phyloP scores from a whole-genome alignment of 2,329 filamentous ascomycete species.

The Plenodomus tracheiphilus region DNA sequence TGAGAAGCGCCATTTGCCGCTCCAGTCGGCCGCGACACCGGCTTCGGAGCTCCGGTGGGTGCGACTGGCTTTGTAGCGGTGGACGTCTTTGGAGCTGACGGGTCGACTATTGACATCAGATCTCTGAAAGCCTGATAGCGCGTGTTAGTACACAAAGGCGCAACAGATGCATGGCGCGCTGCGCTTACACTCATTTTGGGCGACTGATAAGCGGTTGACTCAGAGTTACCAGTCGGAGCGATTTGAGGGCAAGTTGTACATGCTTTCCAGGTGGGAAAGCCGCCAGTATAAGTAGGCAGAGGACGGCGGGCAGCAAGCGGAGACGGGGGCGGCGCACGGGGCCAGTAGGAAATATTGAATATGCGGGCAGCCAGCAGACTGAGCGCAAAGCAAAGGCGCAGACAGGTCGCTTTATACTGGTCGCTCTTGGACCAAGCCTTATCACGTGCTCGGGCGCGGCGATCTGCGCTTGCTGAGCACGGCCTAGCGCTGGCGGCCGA shows the following conservation, averaged over 20 bases:
- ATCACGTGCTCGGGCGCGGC: conserved; percentile 17
- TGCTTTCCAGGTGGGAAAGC: conserved; percentile 31
- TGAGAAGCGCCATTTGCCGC: conserved; percentile 34
- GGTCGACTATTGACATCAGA: conserved; percentile 45
- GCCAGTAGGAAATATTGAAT: conserved; percentile 15
- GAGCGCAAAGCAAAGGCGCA: conserved; percentile 29
- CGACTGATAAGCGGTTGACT: conserved; percentile 38
- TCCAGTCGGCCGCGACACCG: conserved; percentile 30
- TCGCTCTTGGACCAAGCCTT: conserved; percentile 10
- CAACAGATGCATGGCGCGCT: conserved; percentile 6
- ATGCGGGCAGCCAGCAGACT: conserved; percentile 24
- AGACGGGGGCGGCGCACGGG: conserved; percentile 17
- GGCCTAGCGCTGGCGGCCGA: conserved; percentile 10
- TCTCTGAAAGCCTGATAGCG: conserved; percentile 36
- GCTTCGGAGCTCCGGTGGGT: conserved; percentile 37
- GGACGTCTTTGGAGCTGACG: conserved; percentile 28
- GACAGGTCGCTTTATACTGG: conserved; percentile 24
- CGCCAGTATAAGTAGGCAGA: conserved; percentile 14
- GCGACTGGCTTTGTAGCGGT: conserved; percentile 28
- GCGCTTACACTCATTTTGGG: conserved; percentile 46
- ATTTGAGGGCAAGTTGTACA: conserved; percentile 38
- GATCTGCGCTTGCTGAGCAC: conserved; percentile 4
- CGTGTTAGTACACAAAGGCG: conserved; percentile 18
- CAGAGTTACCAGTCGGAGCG: conserved; percentile 43
- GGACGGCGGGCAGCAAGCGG: conserved; percentile 15